Base-by-base conservation (phyloP, 352 stramenopile genomes). In the Globisporangium yorkense region DNA sequence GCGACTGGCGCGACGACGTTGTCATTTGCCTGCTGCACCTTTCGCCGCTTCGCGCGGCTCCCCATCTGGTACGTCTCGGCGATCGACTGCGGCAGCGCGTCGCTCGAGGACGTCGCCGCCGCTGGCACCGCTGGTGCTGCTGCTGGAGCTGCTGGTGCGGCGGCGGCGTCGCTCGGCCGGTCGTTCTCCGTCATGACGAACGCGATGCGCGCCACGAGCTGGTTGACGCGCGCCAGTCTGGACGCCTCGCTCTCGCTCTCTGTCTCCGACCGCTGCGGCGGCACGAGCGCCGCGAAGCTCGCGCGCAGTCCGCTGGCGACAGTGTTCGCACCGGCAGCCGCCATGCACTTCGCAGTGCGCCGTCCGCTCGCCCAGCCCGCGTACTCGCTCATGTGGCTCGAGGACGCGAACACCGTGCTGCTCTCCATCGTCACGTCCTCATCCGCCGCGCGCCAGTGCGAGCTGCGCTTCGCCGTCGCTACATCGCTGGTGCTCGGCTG, bases 41-140 rank as follows among this genome's bases (percentile, higher is more conserved):
- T 91, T 54, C 76, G 66, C 29, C 80, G 74, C 68, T 92, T 94
- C 1, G 66, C 43, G 24, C 79, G 77, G 62, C 84, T 87, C 6
- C 73, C 75, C 56, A 91, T 68, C 46, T 91, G 67, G 54, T 92
- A 93, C 3, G 78, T 75, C 63, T 95, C 85, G 0, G 81, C 67
- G 46, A 95, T 84, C 16, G 85, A 91, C 63, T 84, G 72, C 15
- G 85, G 83, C 27, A 84, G 59, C 33, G 52, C 55, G 3, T 60
- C 60, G 12, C 29, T 45, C 20, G 66, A 63, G 29, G 46, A 45
- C 12, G 33, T 13, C 12, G 58, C 66, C 35, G 51, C 9, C 18
- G 15, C 41, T 27, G 54, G 18, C 33, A 57, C 59, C 39, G 52
- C 43, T 6, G 53, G 8, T 13, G 54, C 37, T 13, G 27, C n/a